Evolutionary conservation across 441 rosid species (phyloP).

Genomic region (Codiaeum variegatum): DNA sequence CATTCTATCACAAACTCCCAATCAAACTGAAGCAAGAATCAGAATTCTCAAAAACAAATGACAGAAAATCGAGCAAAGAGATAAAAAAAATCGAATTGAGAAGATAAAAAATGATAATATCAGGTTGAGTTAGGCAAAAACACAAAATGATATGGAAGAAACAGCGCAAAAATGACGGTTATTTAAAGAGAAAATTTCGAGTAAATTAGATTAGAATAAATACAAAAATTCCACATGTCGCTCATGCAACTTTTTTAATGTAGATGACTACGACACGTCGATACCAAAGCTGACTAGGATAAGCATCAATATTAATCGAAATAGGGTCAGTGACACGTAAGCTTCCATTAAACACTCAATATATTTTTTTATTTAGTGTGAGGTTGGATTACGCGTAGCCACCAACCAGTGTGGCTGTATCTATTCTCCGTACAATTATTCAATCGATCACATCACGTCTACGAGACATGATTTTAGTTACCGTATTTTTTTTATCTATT

Average conservation of each 20-base stretch:
- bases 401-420: background rate
- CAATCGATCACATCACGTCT: too few relatives aligned
- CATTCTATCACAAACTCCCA: conserved; percentile 27
- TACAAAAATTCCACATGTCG: background rate
- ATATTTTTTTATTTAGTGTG: background rate
- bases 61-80: background rate
- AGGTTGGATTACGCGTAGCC: background rate
- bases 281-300: background rate
- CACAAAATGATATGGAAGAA: background rate
- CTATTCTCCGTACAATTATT: background rate
- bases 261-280: background rate
- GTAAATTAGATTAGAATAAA: background rate
- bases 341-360: background rate
- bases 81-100: background rate
- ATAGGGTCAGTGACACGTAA: background rate
- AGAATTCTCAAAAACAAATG: background rate
- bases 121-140: background rate
- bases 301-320: background rate
- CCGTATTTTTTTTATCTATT: too few relatives aligned
- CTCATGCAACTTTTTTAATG: background rate
- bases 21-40: background rate
- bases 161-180: background rate
- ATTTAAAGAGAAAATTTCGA: background rate
- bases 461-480: too few relatives aligned
- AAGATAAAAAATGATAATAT: too few relatives aligned